These are phyloP conservation scores for Pythium pyrilobum DNA, from an alignment of 352 stramenopile species.

Conservation along the genomic window DNA sequence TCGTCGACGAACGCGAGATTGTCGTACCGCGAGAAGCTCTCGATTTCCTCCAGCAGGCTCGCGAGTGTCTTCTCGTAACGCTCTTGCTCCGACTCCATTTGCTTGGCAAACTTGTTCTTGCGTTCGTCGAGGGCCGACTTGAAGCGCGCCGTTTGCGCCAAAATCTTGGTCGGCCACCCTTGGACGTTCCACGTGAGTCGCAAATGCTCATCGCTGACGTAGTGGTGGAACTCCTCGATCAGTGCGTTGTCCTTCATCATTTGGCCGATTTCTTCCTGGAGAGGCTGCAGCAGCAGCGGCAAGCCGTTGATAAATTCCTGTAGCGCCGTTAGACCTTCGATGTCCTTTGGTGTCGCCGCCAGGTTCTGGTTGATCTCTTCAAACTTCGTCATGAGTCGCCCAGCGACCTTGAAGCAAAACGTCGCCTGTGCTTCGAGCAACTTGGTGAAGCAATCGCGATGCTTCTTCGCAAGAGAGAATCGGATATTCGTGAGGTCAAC, in stretches of 20 bases:
- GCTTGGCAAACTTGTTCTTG: slow-evolving; percentile 86
- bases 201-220: slow-evolving; percentile 83
- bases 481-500: slow-evolving; percentile 81
- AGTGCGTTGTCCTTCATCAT: slow-evolving; percentile 78
- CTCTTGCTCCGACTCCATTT: slow-evolving; percentile 94
- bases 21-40: slow-evolving; percentile 84
- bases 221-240: slow-evolving; percentile 80
- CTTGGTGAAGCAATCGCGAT: slow-evolving; percentile 67
- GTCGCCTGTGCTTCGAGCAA: slow-evolving; percentile 63
- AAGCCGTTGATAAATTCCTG: slow-evolving; percentile 85
- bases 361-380: slow-evolving; percentile 84
- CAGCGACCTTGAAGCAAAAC: slow-evolving; percentile 63
- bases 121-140: slow-evolving; percentile 74
- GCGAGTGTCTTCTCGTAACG: slow-evolving; percentile 87
- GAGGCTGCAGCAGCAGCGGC: slow-evolving; percentile 54
- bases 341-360: slow-evolving; percentile 80
- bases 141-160: slow-evolving; percentile 71
- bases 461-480: slow-evolving; percentile 67
- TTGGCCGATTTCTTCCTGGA: slow-evolving; percentile 76
- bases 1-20: slow-evolving; percentile 88
- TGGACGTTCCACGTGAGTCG: slow-evolving; percentile 87
- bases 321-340: slow-evolving; percentile 87
- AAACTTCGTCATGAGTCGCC: slow-evolving; percentile 75
- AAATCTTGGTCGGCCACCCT: slow-evolving; percentile 87
- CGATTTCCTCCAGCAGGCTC: slow-evolving; percentile 82